Base-by-base conservation (phyloP, 495 filamentous ascomycete genomes). In the Trichoderma asperelloides region DNA sequence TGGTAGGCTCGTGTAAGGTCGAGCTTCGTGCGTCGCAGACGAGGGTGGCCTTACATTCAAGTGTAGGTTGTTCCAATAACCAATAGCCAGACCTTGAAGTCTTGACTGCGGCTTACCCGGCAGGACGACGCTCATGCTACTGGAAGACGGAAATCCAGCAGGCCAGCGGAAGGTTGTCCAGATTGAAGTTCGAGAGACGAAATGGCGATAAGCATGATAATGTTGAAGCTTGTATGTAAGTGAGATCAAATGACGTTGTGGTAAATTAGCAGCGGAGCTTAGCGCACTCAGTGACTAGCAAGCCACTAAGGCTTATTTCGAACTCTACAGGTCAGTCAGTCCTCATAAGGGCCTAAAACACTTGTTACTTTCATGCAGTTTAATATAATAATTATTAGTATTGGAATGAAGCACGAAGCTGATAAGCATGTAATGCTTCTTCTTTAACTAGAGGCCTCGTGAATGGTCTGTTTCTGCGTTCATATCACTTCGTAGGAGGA, bases 51-150 rank as follows among this genome's bases (percentile, higher is more conserved):
- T 75, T 80, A 97, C 94, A 75, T 95, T 88, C 69, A 97, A 81
- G 66, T 91, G 89, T 71, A 85, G 82, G 69, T 84, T 85, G 72
- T 91, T 84, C 93, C 93, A 98, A 77, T 84, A 85, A 74, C 88
- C 91, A 60, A 90, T 91, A 73, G 86, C 89, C 82, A 97, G 82
- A 80, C 93, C 92, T 84, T 96, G 92, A 74, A 93, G 90, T 80
- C 87, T 90, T 73, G 92, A 84, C 85, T 88, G 88, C 76, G 94
- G 94, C 85, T 88, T 88, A 76, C 94, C 94, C 72, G 94, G 94
- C 76, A 96, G 87, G 81, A 96, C 85, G 74, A 87, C 87, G 85
- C 88, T 79, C 84, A 86, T 86, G 72, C 80, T 82, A 82, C 73
- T 73, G 64, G 27, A 25, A 60, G 8, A 30, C 27, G 23, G n/a